These are phyloP conservation scores for Aristolochia californica DNA, from an alignment of 164 flowering plant species.

Conservation along the genomic window DNA sequence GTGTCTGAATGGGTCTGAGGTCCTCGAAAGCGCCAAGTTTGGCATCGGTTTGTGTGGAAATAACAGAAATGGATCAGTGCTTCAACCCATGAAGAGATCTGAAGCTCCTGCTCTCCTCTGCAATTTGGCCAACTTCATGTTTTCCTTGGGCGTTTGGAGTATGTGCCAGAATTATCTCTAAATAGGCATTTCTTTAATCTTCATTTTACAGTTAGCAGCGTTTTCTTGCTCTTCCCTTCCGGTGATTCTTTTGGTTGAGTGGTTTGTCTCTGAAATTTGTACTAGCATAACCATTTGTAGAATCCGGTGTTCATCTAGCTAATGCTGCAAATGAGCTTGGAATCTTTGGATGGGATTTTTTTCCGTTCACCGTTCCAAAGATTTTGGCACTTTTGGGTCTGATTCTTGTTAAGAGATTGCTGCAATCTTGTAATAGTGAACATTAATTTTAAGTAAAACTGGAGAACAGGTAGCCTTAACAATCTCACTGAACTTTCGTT, in stretches of 20 bases:
- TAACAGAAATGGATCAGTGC: conserved; percentile 21
- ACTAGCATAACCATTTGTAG: too few species aligned
- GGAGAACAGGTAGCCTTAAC: too few species aligned
- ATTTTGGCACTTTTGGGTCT: too few species aligned
- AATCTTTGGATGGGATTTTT: too few species aligned
- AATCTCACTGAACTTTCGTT: too few species aligned
- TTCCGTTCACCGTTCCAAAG: too few species aligned
- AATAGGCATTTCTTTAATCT: background rate
- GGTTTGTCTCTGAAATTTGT: too few species aligned
- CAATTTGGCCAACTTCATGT: conserved; percentile 9
- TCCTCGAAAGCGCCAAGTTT: conserved; percentile 22
- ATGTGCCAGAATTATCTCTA: conserved; percentile 3
- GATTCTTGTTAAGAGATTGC: too few species aligned
- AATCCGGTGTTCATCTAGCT: too few species aligned
- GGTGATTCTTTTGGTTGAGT: conserved; percentile 2
- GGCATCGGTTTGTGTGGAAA: conserved; percentile 44
- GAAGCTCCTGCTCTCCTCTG: conserved; percentile 20
- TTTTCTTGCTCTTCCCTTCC: background rate
- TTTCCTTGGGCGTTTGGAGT: conserved; percentile 7
- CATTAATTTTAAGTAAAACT: too few species aligned
- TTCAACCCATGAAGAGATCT: conserved; percentile 38
- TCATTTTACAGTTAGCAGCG: background rate
- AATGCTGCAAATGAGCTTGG: too few species aligned
- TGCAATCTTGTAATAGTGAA: too few species aligned
- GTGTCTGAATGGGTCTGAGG: conserved; percentile 47